These are phyloP conservation scores for Colletotrichum godetiae DNA, from an alignment of 2,329 filamentous ascomycete species.

Conservation along the genomic window DNA sequence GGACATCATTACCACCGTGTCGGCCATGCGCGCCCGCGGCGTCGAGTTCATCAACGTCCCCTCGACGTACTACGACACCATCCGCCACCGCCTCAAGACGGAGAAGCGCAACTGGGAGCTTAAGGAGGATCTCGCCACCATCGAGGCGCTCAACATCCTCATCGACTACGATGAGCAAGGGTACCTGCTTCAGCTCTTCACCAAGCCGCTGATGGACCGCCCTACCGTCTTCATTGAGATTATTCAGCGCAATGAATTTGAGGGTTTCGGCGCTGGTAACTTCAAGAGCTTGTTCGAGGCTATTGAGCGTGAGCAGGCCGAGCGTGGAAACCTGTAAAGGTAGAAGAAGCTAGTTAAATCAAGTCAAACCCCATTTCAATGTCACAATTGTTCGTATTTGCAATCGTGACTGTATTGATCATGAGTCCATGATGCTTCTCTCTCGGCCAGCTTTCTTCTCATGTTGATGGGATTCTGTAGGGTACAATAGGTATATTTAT, in stretches of 20 bases:
- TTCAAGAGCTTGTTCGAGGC: slow-evolving; percentile 97
- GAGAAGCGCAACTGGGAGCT: slow-evolving; percentile 71
- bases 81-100: slow-evolving; percentile 78
- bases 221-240: slow-evolving; percentile 98
- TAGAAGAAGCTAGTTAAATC: too few species aligned
- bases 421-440: not conserved
- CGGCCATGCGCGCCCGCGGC: slow-evolving; percentile 83
- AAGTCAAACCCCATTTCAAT: not conserved
- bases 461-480: not conserved
- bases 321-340: slow-evolving; percentile 78
- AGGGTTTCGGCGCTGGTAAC: slow-evolving; percentile 93
- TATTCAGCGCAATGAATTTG: slow-evolving; percentile 90
- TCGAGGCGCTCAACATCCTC: slow-evolving; percentile 84
- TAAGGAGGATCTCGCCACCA: slow-evolving; percentile 81
- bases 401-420: not conserved
- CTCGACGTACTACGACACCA: slow-evolving; percentile 83
- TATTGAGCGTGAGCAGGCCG: slow-evolving; percentile 91
- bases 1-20: slow-evolving; percentile 83
- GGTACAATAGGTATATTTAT: slow-evolving; percentile 1
- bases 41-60: slow-evolving; percentile 95
- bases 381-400: not conserved
- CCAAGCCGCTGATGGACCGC: slow-evolving; percentile 91
- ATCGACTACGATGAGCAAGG: slow-evolving; percentile 96
- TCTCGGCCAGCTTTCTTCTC: not conserved
- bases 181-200: slow-evolving; percentile 82